Evolutionary conservation across 176 grass and related monocot genomes (phyloP).

Genomic region (Triticum timopheevii): DNA sequence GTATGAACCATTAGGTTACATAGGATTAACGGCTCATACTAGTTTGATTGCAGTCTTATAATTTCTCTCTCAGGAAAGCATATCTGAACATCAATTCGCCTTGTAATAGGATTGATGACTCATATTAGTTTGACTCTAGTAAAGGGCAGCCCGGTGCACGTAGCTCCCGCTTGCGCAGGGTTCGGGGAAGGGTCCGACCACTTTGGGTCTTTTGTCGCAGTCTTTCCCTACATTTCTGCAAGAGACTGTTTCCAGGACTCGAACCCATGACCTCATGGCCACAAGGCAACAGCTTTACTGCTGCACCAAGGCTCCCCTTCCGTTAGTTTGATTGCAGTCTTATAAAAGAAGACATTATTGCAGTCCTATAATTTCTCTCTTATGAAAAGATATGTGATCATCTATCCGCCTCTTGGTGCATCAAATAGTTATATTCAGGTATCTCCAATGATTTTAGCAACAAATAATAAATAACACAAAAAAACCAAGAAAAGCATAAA

Average conservation of each 20-base stretch:
- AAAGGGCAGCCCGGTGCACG: no score
- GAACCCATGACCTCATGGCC: no score
- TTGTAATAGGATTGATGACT: background rate
- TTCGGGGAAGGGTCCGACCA: no score
- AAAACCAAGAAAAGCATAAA: conserved; percentile 10
- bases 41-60: background rate
- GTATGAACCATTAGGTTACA: background rate
- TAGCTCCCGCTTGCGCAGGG: no score
- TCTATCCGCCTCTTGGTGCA: background rate
- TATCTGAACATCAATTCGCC: background rate
- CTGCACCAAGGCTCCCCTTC: no score
- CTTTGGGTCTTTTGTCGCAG: no score
- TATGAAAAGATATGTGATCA: background rate
- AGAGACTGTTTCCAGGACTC: no score
- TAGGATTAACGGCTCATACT: background rate
- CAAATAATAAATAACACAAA: background rate
- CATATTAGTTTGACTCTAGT: no score
- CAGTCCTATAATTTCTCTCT: background rate
- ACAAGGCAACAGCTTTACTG: no score
- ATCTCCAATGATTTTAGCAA: background rate
- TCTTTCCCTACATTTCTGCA: no score
- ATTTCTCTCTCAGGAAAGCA: conserved; percentile 16
- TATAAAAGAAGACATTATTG: no score
- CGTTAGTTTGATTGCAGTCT: background rate
- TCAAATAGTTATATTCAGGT: background rate